phyloP scores from a whole-genome alignment of 2,329 filamentous ascomycete genomes.

The Lachnellula occidentalis region DNA sequence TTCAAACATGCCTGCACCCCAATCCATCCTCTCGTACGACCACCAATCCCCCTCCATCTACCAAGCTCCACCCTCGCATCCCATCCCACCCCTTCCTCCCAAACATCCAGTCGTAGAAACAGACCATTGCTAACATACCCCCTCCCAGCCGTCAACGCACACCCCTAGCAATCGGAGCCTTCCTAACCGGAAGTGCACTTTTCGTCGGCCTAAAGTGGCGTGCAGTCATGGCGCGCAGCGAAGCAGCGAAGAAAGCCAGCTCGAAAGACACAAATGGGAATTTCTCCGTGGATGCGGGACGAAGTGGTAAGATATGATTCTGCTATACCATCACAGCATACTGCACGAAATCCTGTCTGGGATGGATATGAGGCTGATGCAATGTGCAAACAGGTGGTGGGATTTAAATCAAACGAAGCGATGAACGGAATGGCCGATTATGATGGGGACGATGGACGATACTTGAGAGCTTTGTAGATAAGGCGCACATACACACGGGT shows the following conservation, averaged over 20 bases:
- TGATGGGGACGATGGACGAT: background rate
- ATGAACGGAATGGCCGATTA: background rate
- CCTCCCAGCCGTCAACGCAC: slow-evolving; percentile 20
- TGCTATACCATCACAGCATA: too few species aligned
- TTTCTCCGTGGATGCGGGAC: slow-evolving; percentile 25
- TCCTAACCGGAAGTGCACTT: slow-evolving; percentile 23
- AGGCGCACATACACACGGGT: background rate
- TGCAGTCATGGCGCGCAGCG: slow-evolving; percentile 29
- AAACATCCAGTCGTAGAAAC: background rate
- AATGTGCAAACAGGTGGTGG: background rate
- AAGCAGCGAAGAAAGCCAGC: slow-evolving; percentile 29
- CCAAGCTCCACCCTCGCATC: background rate
- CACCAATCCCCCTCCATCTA: background rate
- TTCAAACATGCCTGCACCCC: slow-evolving; percentile 14
- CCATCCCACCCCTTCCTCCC: background rate
- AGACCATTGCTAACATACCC: background rate
- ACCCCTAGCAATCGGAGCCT: slow-evolving; percentile 25
- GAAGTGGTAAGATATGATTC: slow-evolving; percentile 31
- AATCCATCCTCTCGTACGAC: slow-evolving; percentile 16
- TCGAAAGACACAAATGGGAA: slow-evolving; percentile 16
- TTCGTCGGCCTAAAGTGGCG: slow-evolving; percentile 31
- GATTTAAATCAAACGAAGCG: background rate
- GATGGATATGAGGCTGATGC: background rate
- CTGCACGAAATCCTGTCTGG: too few species aligned
- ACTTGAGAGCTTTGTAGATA: background rate